Evolutionary conservation across 2,329 filamentous ascomycete genomes (phyloP), one percentile per base, ranked within the genome.

Genomic region (Torrubiellomyces zombiae): DNA sequence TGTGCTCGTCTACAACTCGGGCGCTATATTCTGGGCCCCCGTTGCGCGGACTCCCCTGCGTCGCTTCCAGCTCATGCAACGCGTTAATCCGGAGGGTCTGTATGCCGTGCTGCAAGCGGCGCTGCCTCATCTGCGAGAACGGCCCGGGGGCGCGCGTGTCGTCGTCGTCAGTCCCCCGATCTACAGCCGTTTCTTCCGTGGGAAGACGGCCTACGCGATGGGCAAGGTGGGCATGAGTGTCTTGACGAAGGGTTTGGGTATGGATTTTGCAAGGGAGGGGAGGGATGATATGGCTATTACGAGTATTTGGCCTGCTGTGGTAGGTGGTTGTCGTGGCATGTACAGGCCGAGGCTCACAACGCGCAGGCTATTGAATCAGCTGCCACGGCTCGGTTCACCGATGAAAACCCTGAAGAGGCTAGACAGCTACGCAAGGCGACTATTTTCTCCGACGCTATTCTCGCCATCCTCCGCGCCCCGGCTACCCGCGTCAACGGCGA

Each of bases 81-180:
- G 60, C 31, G 67, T 83, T 32, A 83, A 83, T 38, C 60, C 67
- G 0, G 72, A 81, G 38, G 82, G 81, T 0, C 55, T 91, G 1
- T 91, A 91, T 48, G 75, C 63, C 11, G 61, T 63, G 3, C 43
- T 89, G 5, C 75, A 83, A 38, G 71, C 72, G 5, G 52, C 60
- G 3, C 56, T 89, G 12, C 79, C 80, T 3, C 58, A 74, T 31
- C 72, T 86, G 31, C n/a, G n/a, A n/a, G n/a, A n/a, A n/a, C n/a
- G n/a, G n/a, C 31, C 53, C 39, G 51, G 33, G 10, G 59, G 55
- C 14, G 77, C 71, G 0, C 53, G 81, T 14, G 67, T 91, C 32
- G 55, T 91, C 22, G 76, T 89, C 27, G 75, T 91, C 27, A 78
- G 72, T 40, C 82, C 82, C 14, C 81, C 81, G 2, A 85, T 91